A percentile compares a stretch with the other conserved stretches of the same genome.
Evolutionary conservation across 768 basidiomycete genomes (phyloP).

Genomic region (Xanthoconium purpureum): DNA sequence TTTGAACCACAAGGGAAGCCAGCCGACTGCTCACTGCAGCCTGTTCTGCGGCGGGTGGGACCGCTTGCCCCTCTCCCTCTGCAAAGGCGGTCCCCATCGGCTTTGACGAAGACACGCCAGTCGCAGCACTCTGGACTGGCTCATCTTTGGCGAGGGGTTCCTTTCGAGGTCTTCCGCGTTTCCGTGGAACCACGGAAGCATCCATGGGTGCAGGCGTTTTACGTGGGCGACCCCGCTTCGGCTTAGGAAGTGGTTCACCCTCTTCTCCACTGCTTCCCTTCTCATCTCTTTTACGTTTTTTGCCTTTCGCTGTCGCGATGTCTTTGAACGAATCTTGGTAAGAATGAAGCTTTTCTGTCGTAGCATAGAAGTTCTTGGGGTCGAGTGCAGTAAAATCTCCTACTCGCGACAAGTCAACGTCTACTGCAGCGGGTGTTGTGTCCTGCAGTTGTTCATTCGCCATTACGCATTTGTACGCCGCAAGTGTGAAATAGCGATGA

Average conservation of each 20-base stretch:
- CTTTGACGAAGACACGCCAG: conserved; percentile 9
- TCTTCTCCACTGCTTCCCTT: conserved; percentile 14
- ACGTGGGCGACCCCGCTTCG: conserved; percentile 57
- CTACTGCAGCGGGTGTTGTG: conserved; percentile 38
- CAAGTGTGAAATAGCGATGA: conserved; percentile 76
- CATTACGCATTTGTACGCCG: conserved; percentile 63
- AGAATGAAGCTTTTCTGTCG: conserved; percentile 37
- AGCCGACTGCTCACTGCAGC: background rate
- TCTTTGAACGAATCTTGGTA: conserved; percentile 53
- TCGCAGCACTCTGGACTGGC: background rate
- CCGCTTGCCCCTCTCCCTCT: background rate
- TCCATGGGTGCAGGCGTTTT: conserved; percentile 32
- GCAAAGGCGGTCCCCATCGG: background rate
- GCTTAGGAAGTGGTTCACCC: conserved; percentile 20
- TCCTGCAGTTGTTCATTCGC: conserved; percentile 63
- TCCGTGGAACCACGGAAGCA: conserved; percentile 16
- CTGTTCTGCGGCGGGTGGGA: background rate
- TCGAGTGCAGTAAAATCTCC: conserved; percentile 53
- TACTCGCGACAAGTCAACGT: conserved; percentile 46
- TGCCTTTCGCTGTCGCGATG: conserved; percentile 13
- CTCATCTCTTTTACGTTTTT: conserved; percentile 35
- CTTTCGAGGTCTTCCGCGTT: conserved; percentile 36
- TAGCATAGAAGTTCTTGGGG: conserved; percentile 54
- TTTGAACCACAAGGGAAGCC: background rate
- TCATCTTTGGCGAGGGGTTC: conserved; percentile 4